Evolutionary conservation across 2,329 filamentous ascomycete species (phyloP).

Genomic region (Diaporthe eres): DNA sequence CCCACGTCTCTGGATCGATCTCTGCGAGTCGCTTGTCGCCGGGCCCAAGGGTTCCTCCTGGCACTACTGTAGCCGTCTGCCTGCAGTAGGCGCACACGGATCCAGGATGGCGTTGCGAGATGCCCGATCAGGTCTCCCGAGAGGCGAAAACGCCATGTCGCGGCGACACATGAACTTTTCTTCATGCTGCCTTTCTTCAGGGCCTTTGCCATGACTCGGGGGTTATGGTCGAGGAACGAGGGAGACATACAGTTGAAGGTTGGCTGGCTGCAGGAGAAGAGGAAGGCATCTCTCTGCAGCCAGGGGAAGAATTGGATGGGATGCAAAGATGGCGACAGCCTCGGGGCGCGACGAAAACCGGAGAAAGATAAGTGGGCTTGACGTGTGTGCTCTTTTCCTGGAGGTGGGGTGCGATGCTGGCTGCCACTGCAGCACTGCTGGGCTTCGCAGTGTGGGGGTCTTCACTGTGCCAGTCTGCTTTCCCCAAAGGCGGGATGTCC

Average conservation of each 20-base stretch:
- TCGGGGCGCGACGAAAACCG: slow-evolving; percentile 25
- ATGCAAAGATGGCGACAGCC: slow-evolving; percentile 14
- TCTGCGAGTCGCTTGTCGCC: slow-evolving; percentile 1
- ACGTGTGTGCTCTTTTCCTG: slow-evolving; percentile 15
- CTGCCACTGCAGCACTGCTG: slow-evolving; percentile 12
- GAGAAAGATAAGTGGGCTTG: slow-evolving; percentile 15
- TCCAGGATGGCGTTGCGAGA: slow-evolving; percentile 3
- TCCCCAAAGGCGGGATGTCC: slow-evolving; percentile 9
- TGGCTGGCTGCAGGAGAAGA: not conserved
- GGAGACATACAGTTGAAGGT: no score
- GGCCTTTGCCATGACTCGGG: slow-evolving; percentile 10
- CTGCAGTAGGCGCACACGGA: not conserved
- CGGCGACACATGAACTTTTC: not conserved
- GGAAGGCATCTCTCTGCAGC: not conserved
- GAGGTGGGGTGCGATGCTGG: slow-evolving; percentile 20
- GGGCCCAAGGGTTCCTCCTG: slow-evolving; percentile 16
- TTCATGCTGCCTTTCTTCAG: not conserved
- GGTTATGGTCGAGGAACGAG: not conserved
- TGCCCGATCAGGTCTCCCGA: slow-evolving; percentile 1
- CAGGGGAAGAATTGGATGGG: not conserved
- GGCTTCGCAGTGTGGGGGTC: slow-evolving; percentile 16
- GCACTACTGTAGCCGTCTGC: slow-evolving; percentile 26
- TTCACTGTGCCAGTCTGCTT: not conserved
- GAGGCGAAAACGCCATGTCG: slow-evolving; percentile 29
- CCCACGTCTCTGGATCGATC: slow-evolving; percentile 14